Evolutionary conservation across 306 rosid species (phyloP).

Genomic region (Morella rubra): DNA sequence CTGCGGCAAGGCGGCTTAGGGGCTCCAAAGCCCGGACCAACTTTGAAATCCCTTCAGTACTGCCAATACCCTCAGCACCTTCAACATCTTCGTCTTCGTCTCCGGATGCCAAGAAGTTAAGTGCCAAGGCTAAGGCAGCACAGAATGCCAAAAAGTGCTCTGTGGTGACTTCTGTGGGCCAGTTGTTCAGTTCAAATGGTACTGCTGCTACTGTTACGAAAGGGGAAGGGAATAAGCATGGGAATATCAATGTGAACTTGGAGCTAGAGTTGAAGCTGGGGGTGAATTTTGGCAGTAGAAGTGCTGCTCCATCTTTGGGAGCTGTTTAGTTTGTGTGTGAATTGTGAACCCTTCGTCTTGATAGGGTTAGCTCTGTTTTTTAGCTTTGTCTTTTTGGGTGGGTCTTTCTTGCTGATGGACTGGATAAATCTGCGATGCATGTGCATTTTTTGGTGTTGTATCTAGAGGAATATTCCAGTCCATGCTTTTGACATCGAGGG

Average conservation of each 20-base stretch:
- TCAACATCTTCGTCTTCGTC: constrained; percentile 25
- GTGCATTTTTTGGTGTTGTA: background rate
- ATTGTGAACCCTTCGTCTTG: too few relatives aligned
- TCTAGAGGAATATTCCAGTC: background rate
- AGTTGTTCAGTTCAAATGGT: constrained; percentile 49
- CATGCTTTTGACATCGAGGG: background rate
- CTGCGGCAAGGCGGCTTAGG: constrained; percentile 81
- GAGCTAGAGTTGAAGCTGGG: constrained; percentile 56
- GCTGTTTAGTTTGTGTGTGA: too few relatives aligned
- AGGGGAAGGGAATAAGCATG: background rate
- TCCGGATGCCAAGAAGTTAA: constrained; percentile 3
- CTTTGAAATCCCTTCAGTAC: constrained; percentile 58
- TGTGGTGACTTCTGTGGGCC: constrained; percentile 63
- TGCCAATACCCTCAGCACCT: constrained; percentile 38
- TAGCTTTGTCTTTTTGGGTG: background rate
- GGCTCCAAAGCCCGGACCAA: constrained; percentile 82
- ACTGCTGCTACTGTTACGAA: background rate
- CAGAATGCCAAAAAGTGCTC: constrained; percentile 34
- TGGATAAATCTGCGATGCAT: background rate
- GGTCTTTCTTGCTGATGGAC: background rate
- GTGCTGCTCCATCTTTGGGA: background rate
- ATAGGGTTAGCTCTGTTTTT: background rate
- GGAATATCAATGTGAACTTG: constrained; percentile 6
- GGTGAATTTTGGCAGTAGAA: constrained; percentile 19
- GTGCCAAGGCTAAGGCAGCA: background rate